Base-by-base conservation (phyloP, 1,139 yeast species). In the Insectozyma bohioensis region DNA sequence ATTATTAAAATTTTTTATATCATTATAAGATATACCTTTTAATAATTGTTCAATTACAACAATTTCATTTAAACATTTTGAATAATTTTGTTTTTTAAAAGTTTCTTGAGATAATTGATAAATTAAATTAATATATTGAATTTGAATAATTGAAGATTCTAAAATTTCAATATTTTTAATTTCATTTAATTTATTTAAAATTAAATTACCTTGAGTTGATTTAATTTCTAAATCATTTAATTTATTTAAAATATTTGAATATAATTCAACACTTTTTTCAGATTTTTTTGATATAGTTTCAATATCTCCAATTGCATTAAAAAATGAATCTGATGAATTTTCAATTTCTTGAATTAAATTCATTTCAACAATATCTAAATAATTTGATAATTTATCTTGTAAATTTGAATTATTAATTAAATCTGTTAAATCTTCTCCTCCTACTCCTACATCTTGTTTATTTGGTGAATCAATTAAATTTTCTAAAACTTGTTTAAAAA, bases 281-380 rank as follows among this genome's bases (percentile, higher is more conserved):
- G 94, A 78, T 42, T 78, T 78, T 2, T 54, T 52, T 35, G 80
- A 77, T 28, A 92, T 80, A 7, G 66, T 68, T 44, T 77, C 73
- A 39, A 94, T 72, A 46, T 86, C 95, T 36, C 80, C 88, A 37
- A 94, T 63, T 0, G 96, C 90, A 33, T 78, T 77, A 57, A 90
- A 88, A 52, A 92, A 92, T 4, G 90, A 80, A 39, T 79, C 78
- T 0, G 96, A 85, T 0, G 95, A 83, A 45, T 77, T 78, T 8
- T 95, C 83, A 23, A 92, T 88, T 54, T 90, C 96, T 29, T 76
- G 72, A 13, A 90, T 84, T 30, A 92, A 62, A 43, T 84, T 80
- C 26, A 85, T 66, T 56, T 92, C 98, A 1, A 92, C 90, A 1
- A 80, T 69, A 55, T 92, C 98, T 38, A 92, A 66, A 52, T 88